Evolutionary conservation across 225 moss, liverwort and hornwort species (phyloP).

Genomic region (Bryum argenteum): DNA sequence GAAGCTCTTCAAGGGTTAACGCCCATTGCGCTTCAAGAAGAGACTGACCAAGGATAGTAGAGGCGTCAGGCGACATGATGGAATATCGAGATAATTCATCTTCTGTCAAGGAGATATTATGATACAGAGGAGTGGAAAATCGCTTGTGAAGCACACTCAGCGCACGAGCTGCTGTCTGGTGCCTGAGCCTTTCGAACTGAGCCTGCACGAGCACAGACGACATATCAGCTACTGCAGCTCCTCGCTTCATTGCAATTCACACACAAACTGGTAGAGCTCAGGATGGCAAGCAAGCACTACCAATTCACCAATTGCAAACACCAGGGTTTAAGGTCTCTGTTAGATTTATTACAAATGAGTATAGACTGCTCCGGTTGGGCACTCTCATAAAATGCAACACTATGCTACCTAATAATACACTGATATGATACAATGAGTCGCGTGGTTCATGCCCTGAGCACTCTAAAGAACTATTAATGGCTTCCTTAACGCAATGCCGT

Average conservation of each 20-base stretch:
- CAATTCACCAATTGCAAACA: too few species aligned
- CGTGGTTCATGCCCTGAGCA: too few species aligned
- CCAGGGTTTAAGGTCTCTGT: too few species aligned
- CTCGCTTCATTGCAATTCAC: neutral
- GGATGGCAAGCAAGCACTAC: too few species aligned
- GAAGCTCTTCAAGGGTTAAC: slow-evolving; percentile 54
- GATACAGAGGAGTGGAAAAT: slow-evolving; percentile 38
- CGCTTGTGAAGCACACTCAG: slow-evolving; percentile 66
- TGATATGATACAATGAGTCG: too few species aligned
- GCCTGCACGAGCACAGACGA: slow-evolving; percentile 14
- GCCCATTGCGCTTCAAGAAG: slow-evolving; percentile 92
- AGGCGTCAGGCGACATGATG: slow-evolving; percentile 56
- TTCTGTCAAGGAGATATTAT: slow-evolving; percentile 56
- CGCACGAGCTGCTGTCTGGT: slow-evolving; percentile 62
- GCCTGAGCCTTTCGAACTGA: slow-evolving; percentile 47
- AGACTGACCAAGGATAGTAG: slow-evolving; percentile 73
- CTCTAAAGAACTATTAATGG: too few species aligned
- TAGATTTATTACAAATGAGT: too few species aligned
- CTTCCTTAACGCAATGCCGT: too few species aligned
- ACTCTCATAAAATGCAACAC: too few species aligned
- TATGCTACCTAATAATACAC: too few species aligned
- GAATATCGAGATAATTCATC: slow-evolving; percentile 48
- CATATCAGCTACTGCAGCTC: neutral
- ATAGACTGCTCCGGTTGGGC: too few species aligned
- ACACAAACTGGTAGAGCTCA: too few species aligned